phyloP scores from a whole-genome alignment of 2,329 filamentous ascomycete species.

The Tolypocladium sp. region DNA sequence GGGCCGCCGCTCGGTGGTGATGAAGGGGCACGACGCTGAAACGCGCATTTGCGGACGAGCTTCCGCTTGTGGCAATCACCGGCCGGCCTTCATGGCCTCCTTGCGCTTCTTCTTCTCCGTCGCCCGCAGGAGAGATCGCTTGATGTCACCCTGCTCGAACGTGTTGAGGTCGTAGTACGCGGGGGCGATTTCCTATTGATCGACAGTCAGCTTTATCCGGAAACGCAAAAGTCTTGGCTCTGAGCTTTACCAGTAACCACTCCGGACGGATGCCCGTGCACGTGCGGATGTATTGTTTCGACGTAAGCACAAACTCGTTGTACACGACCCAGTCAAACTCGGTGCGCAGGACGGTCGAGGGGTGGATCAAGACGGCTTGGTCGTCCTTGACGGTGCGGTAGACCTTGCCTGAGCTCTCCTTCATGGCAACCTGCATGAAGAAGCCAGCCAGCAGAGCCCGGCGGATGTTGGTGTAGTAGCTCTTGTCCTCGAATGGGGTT shows the following conservation, averaged over 20 bases:
- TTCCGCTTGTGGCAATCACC: constrained; percentile 15
- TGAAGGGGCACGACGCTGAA: not conserved
- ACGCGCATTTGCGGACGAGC: not conserved
- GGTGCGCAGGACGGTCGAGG: constrained; percentile 78
- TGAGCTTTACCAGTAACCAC: constrained; percentile 69
- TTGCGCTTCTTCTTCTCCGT: constrained; percentile 52
- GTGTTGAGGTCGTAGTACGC: constrained; percentile 79
- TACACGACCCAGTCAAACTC: constrained; percentile 97
- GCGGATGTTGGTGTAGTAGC: constrained; percentile 97
- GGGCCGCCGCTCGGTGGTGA: not conserved
- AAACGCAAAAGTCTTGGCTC: not conserved
- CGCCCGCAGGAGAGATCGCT: constrained; percentile 51
- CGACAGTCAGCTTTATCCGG: not conserved
- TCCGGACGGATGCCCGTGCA: constrained; percentile 88
- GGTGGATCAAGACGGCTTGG: constrained; percentile 86
- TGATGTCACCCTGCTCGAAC: constrained; percentile 83
- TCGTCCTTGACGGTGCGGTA: constrained; percentile 97
- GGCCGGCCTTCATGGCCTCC: constrained; percentile 43
- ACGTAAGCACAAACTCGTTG: constrained; percentile 96
- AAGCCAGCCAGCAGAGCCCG: constrained; percentile 87
- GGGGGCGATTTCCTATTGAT: constrained; percentile 73
- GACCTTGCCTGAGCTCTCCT: constrained; percentile 76
- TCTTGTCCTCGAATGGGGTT: constrained; percentile 87
- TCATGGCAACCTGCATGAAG: constrained; percentile 99
- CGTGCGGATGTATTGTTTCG: constrained; percentile 95